Conservation (phyloP, 139 green algal species). For the Pycnococcus provasolii region DNA sequence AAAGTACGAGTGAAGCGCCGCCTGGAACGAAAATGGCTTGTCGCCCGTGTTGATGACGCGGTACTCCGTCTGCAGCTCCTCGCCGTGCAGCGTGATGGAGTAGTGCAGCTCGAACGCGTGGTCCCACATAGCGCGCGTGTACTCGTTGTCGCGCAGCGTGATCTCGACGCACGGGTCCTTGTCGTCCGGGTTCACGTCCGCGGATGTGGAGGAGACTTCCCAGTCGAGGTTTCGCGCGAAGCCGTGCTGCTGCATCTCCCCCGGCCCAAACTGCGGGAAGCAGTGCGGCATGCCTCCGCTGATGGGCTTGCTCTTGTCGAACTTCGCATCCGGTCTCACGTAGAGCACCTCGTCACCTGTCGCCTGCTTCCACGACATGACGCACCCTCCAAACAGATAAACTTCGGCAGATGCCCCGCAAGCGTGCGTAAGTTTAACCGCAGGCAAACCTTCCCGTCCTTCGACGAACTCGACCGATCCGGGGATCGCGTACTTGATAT, state of each 20-base stretch:
- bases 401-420: conserved; percentile 44
- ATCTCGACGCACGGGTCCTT: conserved; percentile 70
- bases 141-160: conserved; percentile 71
- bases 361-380: conserved; percentile 78
- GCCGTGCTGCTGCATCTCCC: conserved; percentile 60
- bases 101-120: conserved; percentile 25
- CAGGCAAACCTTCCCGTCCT: neutral
- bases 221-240: conserved; percentile 94
- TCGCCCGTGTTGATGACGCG: conserved; percentile 74
- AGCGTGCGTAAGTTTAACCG: conserved; percentile 1
- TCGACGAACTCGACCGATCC: neutral
- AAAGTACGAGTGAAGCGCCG: conserved; percentile 91
- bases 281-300: conserved; percentile 85
- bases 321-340: conserved; percentile 85
- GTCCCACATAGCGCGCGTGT: conserved; percentile 79
- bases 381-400: conserved; percentile 74
- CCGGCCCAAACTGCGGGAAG: conserved; percentile 95
- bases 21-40: conserved; percentile 79
- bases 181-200: conserved; percentile 83
- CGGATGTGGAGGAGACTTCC: conserved; percentile 53
- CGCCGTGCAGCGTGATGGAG: conserved; percentile 41
- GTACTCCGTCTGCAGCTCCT: conserved; percentile 61
- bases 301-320: conserved; percentile 79
- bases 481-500: neutral
- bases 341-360: conserved; percentile 78